Evolutionary conservation across 2,329 filamentous ascomycete genomes (phyloP), one percentile per base, ranked within the genome.

Genomic region (Paecilomyces variotii): DNA sequence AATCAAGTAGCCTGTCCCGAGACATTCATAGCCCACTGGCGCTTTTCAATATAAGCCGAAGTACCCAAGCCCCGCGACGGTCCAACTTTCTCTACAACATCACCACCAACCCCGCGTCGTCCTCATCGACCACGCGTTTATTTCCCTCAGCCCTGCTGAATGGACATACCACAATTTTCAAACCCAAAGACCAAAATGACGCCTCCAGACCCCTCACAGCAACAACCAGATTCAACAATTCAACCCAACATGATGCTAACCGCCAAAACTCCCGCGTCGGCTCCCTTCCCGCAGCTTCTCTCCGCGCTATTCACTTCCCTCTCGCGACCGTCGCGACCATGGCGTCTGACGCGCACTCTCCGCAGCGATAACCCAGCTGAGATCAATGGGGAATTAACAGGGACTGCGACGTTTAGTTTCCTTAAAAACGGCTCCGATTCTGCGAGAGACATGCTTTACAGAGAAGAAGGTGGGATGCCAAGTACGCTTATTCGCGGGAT

Each of bases 391-490:
- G 69, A 72, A 55, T 65, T 78, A n/a, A 68, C 61, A 19, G 76
- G 76, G 30, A 72, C 68, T 7, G 76, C 76, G 4, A 70, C 68
- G 4, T 78, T 78, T 62, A 70, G 66, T 0, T 64, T 62, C 2
- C 63, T 69, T 11, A 59, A 14, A 53, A 53, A 53, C 5, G 62
- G 59, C 39, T 60, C 63, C n/a, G 62, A 64, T 11, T 58, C 30
- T 32, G 39, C 39, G n/a, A 59, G 62, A 26, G 64, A 72, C 49
- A 68, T 76, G 58, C 65, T 77, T 11, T 78, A 79, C 60, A 70
- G 65, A 60, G 76, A 79, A 65, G 70, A 76, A 62, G 76, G 76
- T 57, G 70, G 74, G 53, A 72, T 78, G 61, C 69, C 70, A 12
- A 60, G 58, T n/a, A 61, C 63, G 3, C 58, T 65, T n/a, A 61